A percentile compares a stretch with the other conserved stretches of the same genome.
Evolutionary conservation across 495 filamentous ascomycete genomes (phyloP).

Genomic region (Physcia stellaris): DNA sequence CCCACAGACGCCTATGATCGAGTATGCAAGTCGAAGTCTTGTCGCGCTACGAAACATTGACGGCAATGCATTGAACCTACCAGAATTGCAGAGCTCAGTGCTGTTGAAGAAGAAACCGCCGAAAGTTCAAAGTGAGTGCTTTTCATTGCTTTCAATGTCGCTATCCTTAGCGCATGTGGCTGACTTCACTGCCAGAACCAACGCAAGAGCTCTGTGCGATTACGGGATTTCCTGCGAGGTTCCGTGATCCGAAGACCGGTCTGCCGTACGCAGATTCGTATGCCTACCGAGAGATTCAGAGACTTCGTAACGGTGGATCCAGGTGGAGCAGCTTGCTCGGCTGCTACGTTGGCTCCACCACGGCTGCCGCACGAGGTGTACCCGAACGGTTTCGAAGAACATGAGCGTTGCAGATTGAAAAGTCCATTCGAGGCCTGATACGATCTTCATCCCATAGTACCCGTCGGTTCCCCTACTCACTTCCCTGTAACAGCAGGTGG

Average conservation of each 20-base stretch:
- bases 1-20: conserved; percentile 27
- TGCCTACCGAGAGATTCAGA: conserved; percentile 60
- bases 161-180: not conserved
- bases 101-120: conserved; percentile 44
- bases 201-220: conserved; percentile 55
- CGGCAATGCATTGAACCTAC: conserved; percentile 20
- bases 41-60: conserved; percentile 44
- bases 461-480: no score
- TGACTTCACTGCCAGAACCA: conserved; percentile 26
- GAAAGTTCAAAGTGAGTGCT: conserved; percentile 33
- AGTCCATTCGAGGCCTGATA: not conserved
- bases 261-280: conserved; percentile 61
- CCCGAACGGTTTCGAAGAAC: conserved; percentile 42
- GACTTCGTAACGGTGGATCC: conserved; percentile 41
- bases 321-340: conserved; percentile 63
- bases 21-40: conserved; percentile 36
- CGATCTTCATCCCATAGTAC: no score
- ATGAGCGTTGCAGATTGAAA: not conserved
- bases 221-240: conserved; percentile 63
- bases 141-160: not conserved
- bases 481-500: no score
- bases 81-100: conserved; percentile 27
- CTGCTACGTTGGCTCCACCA: conserved; percentile 54
- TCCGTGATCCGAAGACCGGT: conserved; percentile 62
- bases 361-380: conserved; percentile 50